Evolutionary conservation across 2,329 filamentous ascomycete species (phyloP), one percentile per base, ranked within the genome.

Genomic region (Monosporascus sp.): DNA sequence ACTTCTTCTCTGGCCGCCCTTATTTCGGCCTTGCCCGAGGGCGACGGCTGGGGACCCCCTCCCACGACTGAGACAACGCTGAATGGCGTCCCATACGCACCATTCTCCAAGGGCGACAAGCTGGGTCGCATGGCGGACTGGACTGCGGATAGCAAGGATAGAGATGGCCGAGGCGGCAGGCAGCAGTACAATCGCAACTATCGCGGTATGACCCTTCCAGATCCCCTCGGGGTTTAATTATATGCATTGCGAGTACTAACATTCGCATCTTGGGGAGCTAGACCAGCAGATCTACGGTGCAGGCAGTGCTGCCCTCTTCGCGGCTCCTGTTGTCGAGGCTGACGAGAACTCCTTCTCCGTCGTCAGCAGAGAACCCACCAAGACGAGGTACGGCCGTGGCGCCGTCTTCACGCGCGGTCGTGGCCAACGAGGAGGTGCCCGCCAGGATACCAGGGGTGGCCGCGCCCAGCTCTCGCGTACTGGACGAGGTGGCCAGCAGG

Each of bases 101-200:
- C 94, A 57, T 99, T 94, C 80, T 97, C 92, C 63, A 99, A 99
- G 77, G 91, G 91, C 71, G 94, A 99, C 79, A 97, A 97, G 82
- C 81, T 99, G 56, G 94, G 94, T 68, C 92, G 94, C 72, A 97
- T 99, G 92, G 94, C 94, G 57, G 94, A 99, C 79, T 99, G 94
- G 94, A 96, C 92, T 18, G 70, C 85, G 48, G 94, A 97, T 70
- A 86, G 89, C 72, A 97, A 97, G 76, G 90, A 94, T 63, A 79
- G 91, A 67, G 83, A 86, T 63, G 77, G 79, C 49, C 80, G 85
- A 56, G 88, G 88, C 62, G 89, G 91, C 58, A 81, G 93, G 70
- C 86, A 89, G 72, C 89, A 94, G 70, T 97, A 96, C 74, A 91
- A 93, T 74, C 83, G 93, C 64, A 94, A 92, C 74, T 97, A 88